Base-by-base conservation (phyloP, 257 asterid species). In the Forsythia suspensa region DNA sequence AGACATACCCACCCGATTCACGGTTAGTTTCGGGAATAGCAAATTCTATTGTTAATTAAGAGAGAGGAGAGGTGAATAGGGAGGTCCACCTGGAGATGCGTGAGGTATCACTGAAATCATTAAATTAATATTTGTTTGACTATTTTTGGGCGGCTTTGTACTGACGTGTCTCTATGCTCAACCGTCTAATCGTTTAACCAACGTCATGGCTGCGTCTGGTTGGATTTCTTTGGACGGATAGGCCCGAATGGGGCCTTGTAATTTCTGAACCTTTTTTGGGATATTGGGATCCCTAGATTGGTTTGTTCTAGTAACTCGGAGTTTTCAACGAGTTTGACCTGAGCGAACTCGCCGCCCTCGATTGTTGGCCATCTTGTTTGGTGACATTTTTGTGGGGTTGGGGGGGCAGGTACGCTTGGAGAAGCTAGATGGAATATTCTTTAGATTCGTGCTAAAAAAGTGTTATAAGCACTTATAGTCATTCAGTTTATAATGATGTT, bases 21-120 rank as follows among this genome's bases (percentile, higher is more conserved):
- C 63, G 68, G 87, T 79, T 67, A 75, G 80, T 75, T 63, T 77
- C 67, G 78, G 83, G 75, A 81, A 39, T 59, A 72, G 76, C 80
- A 38, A 63, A 57, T 57, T 66, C 67, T 61, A 80, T 69, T 67
- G 65, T 74, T 72, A 71, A 48, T 21, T 40, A 42, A 21, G 59
- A 66, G 39, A 51, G 81, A 59, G 39, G 24, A 4, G 66, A 57
- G 66, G 29, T n/a, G 66, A n/a, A 18, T 55, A 29, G 55, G 76
- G 55, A 76, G 81, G 86, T 77, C 79, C 87, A 78, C 89, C 89
- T 91, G 84, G 90, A 87, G 57, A 75, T 86, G 88, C 78, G 95
- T 85, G 92, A 83, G 79, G 86, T 71, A 70, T 80, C 76, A 78
- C 65, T 79, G 69, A 72, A 73, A 77, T 84, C 76, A 82, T 82